phyloP scores from a whole-genome alignment of 2,329 filamentous ascomycete species.

The Penicillium sp. region DNA sequence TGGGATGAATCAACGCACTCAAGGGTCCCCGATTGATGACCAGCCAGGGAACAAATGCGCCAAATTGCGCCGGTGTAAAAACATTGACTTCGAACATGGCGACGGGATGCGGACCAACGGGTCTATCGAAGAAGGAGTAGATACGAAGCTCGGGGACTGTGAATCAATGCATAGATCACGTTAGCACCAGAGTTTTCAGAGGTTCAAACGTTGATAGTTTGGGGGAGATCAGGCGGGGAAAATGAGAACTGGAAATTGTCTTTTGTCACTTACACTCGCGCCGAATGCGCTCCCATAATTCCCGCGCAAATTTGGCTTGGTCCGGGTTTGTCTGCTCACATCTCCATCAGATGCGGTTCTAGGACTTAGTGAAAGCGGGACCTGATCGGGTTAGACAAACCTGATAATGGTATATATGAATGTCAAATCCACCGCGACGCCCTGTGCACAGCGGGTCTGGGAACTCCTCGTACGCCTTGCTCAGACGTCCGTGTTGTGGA shows the following conservation, averaged over 20 bases:
- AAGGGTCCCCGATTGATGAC: constrained; percentile 74
- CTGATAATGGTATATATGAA: constrained; percentile 79
- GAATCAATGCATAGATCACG: neutral
- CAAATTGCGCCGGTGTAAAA: constrained; percentile 79
- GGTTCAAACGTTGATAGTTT: too few species aligned
- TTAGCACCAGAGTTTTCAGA: neutral
- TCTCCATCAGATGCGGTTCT: neutral
- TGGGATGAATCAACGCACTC: constrained; percentile 75
- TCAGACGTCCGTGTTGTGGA: constrained; percentile 53
- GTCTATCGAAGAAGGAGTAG: constrained; percentile 69
- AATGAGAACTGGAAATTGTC: neutral
- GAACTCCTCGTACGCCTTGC: constrained; percentile 66
- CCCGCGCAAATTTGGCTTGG: constrained; percentile 62
- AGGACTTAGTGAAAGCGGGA: too few species aligned
- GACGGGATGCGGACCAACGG: constrained; percentile 73
- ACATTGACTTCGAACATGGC: constrained; percentile 93
- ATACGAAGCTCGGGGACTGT: constrained; percentile 78
- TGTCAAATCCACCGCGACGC: constrained; percentile 67
- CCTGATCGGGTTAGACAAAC: constrained; percentile 14
- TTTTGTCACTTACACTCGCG: constrained; percentile 58
- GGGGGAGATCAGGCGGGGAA: too few species aligned
- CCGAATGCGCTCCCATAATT: constrained; percentile 71
- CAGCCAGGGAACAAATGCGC: constrained; percentile 81
- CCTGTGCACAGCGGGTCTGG: constrained; percentile 61
- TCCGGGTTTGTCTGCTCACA: constrained; percentile 47